Base-by-base conservation (phyloP, 2,329 filamentous ascomycete species). In the Ascochyta lentis region DNA sequence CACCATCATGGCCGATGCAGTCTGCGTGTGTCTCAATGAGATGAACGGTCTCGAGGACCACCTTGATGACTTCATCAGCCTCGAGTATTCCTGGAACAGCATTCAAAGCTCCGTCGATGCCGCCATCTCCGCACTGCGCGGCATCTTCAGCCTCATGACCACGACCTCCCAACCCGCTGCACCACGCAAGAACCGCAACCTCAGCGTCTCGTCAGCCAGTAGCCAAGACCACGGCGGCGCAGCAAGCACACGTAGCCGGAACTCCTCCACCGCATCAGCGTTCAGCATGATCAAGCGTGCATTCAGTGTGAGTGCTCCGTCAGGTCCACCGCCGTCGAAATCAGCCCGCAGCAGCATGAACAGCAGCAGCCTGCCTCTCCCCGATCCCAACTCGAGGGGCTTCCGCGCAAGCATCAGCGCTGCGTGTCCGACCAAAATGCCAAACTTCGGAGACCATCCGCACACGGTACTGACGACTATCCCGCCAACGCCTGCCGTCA, bases 91-190 rank as follows among this genome's bases (percentile, higher is more conserved):
- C 37, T 80, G 76, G 73, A 75, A 69, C 22, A 72, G 63, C 9
- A 78, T 80, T 38, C 77, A 80, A 51, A 74, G 70, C 8, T 74
- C 76, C 0, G 74, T 78, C 3, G 71, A 77, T 33, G 69, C 73
- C 8, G 72, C 77, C 31, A 73, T 78, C 31, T 74, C 76, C 6
- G 78, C 77, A 10, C 64, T 81, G 2, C 77, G 77, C 38, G 77
- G 78, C 12, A 75, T 81, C 53, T 80, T 80, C 68, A 78, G 72
- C 55, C 75, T 80, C 52, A 79, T 81, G 74, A 75, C 66, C 27
- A 53, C 54, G 3, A 39, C 45, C n/a, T 43, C 56, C 2, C 44
- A 54, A 6, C 50, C 50, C 58, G 46, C 47, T 12, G 45, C 26
- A n/a, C 56, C 51, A 15, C 49, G 40, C 33, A 46, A 50, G 3